phyloP scores from a whole-genome alignment of 2,329 filamentous ascomycete species.

The Amesomyces nigricolor region DNA sequence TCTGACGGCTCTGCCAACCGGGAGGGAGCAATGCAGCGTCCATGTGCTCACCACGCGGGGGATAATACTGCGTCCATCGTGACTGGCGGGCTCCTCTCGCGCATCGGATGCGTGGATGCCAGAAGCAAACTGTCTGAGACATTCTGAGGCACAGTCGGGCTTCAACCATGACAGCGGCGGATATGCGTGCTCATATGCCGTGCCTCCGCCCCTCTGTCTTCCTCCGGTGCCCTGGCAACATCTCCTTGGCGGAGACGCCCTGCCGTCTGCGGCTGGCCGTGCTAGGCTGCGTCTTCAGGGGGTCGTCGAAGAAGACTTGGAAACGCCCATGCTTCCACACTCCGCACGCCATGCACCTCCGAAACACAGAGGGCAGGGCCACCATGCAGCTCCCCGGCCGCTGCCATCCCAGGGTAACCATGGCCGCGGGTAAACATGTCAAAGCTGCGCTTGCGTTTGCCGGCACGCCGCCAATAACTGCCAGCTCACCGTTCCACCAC shows the following conservation, averaged over 20 bases:
- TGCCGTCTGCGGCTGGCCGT: constrained; percentile 12
- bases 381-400: constrained; percentile 9
- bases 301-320: neutral
- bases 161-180: constrained; percentile 3
- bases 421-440: constrained; percentile 4
- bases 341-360: constrained; percentile 2
- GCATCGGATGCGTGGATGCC: constrained; percentile 4
- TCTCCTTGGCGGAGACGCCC: constrained; percentile 7
- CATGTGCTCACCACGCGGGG: constrained; percentile 6
- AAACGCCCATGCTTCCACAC: neutral
- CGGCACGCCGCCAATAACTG: constrained; percentile 4
- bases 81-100: neutral
- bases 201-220: constrained; percentile 8
- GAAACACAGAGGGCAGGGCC: constrained; percentile 6
- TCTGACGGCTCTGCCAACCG: neutral
- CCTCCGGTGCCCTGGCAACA: constrained; percentile 3
- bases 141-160: constrained; percentile 8
- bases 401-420: neutral
- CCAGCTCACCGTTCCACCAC: constrained; percentile 16
- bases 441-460: constrained; percentile 3
- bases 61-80: neutral
- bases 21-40: neutral
- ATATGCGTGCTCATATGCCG: constrained; percentile 8
- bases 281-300: neutral
- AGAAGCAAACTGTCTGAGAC: constrained; percentile 14